These are phyloP conservation scores for Stromatinia cepivora DNA, from an alignment of 2,329 filamentous ascomycete species.

Conservation along the genomic window DNA sequence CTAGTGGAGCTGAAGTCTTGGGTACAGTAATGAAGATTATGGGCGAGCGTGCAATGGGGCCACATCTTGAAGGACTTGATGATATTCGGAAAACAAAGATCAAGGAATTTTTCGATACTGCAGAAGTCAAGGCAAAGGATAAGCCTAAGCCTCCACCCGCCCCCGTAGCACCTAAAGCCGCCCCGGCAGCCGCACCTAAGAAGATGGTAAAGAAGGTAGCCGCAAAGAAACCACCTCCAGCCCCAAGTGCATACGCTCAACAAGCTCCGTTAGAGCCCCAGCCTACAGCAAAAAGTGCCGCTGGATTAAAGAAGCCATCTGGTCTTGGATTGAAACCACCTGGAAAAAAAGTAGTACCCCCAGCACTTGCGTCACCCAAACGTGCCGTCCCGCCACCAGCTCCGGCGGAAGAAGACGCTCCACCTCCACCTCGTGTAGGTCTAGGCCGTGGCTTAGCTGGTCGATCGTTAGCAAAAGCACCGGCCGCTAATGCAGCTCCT, in stretches of 20 bases:
- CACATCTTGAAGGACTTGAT: conserved; percentile 86
- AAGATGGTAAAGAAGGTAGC: conserved; percentile 47
- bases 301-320: conserved; percentile 54
- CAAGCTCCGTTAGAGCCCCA: conserved; percentile 59
- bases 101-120: conserved; percentile 83
- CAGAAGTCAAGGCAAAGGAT: conserved; percentile 84
- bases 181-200: conserved; percentile 46
- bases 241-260: conserved; percentile 47
- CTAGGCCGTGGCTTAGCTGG: conserved; percentile 72
- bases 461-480: conserved; percentile 73
- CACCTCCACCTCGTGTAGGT: conserved; percentile 36
- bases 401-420: conserved; percentile 46
- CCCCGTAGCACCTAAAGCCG: conserved; percentile 56
- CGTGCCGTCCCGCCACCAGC: conserved; percentile 50
- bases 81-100: conserved; percentile 95
- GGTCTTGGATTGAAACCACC: conserved; percentile 57
- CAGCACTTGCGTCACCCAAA: conserved; percentile 49
- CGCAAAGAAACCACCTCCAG: conserved; percentile 50
- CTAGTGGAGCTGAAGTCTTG: conserved; percentile 86
- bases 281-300: conserved; percentile 53
- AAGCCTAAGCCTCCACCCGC: conserved; percentile 82
- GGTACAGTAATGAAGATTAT: conserved; percentile 99
- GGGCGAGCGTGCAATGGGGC: conserved; percentile 92
- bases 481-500: conserved; percentile 52
- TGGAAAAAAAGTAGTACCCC: conserved; percentile 53